phyloP scores from a whole-genome alignment of 2,329 filamentous ascomycete genomes.

The Colletotrichum navitas region DNA sequence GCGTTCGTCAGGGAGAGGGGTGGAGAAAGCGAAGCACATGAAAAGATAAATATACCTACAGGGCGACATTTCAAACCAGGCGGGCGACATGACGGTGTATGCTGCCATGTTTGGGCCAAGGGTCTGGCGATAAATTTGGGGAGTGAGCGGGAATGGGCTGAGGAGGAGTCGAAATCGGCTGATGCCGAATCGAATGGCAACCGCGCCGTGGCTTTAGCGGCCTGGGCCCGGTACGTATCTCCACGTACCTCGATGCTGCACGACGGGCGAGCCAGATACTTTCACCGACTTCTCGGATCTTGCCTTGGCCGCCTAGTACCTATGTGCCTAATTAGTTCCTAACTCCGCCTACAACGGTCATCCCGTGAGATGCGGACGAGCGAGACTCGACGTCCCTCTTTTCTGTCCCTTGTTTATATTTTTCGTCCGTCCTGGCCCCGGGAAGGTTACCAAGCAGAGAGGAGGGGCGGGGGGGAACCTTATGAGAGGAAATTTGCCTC shows the following conservation, averaged over 20 bases:
- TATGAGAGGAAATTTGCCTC: background rate
- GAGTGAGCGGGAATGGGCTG: slow-evolving; percentile 53
- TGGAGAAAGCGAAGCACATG: slow-evolving; percentile 24
- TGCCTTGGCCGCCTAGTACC: background rate
- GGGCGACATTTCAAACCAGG: slow-evolving; percentile 40
- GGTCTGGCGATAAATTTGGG: slow-evolving; percentile 52
- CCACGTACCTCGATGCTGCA: slow-evolving; percentile 26
- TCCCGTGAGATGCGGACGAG: slow-evolving; percentile 11
- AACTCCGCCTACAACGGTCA: slow-evolving; percentile 28
- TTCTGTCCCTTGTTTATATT: background rate
- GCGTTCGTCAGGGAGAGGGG: slow-evolving; percentile 25
- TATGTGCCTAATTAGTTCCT: background rate
- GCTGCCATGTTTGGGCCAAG: slow-evolving; percentile 43
- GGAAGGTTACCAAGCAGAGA: background rate
- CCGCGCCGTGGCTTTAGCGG: slow-evolving; percentile 29
- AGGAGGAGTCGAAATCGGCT: slow-evolving; percentile 52
- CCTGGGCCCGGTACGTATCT: slow-evolving; percentile 34
- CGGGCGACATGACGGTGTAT: slow-evolving; percentile 42
- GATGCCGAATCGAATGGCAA: slow-evolving; percentile 47
- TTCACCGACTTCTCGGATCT: slow-evolving; percentile 36
- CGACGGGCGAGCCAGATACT: slow-evolving; percentile 27
- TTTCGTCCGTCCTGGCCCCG: background rate
- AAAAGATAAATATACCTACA: slow-evolving; percentile 40
- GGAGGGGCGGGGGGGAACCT: too few species aligned
- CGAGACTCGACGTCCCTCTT: slow-evolving; percentile 14